Conservation (phyloP, 331 rosid genomes). For the Phaseolus coccineus region DNA sequence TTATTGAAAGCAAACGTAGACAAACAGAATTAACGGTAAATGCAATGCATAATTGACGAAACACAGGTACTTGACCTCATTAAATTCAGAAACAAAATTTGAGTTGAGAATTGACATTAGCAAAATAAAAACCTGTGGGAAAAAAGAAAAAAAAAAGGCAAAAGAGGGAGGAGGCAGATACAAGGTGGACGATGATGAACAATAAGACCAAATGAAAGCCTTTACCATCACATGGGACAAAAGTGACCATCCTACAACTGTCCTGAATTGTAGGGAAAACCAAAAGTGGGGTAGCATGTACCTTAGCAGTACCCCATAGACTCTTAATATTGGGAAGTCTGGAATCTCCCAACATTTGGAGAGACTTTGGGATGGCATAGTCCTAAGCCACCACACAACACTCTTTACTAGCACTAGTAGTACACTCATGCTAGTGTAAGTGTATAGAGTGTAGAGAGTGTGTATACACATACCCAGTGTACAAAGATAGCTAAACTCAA, state of each 20-base stretch:
- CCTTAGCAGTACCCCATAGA: conserved; percentile 28
- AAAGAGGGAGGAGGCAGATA: not conserved
- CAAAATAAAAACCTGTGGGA: not conserved
- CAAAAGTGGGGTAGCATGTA: conserved; percentile 45
- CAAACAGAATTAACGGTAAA: conserved; percentile 36
- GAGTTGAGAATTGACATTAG: conserved; percentile 9
- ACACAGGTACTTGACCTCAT: not conserved
- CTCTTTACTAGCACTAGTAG: not conserved
- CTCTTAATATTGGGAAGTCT: conserved; percentile 30
- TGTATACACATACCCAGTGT: not conserved
- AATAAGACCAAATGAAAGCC: conserved; percentile 44
- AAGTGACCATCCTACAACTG: conserved; percentile 66
- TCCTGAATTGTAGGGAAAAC: conserved; percentile 47
- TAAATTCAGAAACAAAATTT: conserved; percentile 36
- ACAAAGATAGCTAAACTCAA: not conserved
- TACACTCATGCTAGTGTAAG: not conserved
- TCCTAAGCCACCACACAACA: not conserved
- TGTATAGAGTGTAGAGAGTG: not conserved
- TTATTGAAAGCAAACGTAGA: conserved; percentile 32
- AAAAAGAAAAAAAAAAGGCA: not conserved
- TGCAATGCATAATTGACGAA: not conserved
- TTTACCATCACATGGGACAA: conserved; percentile 64
- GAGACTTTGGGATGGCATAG: conserved; percentile 25
- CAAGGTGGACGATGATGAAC: conserved; percentile 48
- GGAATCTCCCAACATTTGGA: conserved; percentile 53